Conservation (phyloP, 257 asterid genomes). For the Plantago ovata region DNA sequence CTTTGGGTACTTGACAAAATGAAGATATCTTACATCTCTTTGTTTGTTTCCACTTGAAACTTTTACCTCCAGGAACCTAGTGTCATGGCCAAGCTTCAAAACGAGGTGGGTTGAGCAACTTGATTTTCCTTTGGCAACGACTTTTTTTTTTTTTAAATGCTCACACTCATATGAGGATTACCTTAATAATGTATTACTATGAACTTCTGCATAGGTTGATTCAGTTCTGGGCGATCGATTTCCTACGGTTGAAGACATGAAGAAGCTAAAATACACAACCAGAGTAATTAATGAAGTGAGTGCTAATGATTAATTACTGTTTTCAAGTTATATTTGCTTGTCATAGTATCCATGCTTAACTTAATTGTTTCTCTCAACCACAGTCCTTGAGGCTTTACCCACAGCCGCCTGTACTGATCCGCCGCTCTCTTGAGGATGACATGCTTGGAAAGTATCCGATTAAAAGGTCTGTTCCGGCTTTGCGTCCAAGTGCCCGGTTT, state of each 20-base stretch:
- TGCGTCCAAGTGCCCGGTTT: slow-evolving; percentile 6
- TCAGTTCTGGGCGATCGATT: slow-evolving; percentile 87
- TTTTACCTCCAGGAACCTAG: slow-evolving; percentile 85
- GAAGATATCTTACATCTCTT: neutral
- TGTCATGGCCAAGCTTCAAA: slow-evolving; percentile 84
- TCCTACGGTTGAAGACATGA: slow-evolving; percentile 90
- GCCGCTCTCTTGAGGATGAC: slow-evolving; percentile 83
- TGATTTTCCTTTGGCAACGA: neutral
- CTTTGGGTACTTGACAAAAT: neutral
- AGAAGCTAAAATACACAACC: slow-evolving; percentile 88
- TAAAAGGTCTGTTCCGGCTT: slow-evolving; percentile 47
- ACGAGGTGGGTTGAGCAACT: slow-evolving; percentile 54
- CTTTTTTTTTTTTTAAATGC: slow-evolving; percentile 1
- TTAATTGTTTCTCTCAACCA: slow-evolving; percentile 17
- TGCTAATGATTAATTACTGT: slow-evolving; percentile 8
- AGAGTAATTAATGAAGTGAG: slow-evolving; percentile 93
- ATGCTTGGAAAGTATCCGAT: slow-evolving; percentile 81
- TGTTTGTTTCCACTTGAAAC: slow-evolving; percentile 13
- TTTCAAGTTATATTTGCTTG: slow-evolving; percentile 9
- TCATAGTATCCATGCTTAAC: slow-evolving; percentile 13
- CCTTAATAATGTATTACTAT: slow-evolving; percentile 14
- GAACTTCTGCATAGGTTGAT: slow-evolving; percentile 58
- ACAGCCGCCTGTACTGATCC: slow-evolving; percentile 95
- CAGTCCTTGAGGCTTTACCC: slow-evolving; percentile 98
- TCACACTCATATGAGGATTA: slow-evolving; percentile 12